phyloP scores from a whole-genome alignment of 495 filamentous ascomycete species.

The Aspergillus diversus region DNA sequence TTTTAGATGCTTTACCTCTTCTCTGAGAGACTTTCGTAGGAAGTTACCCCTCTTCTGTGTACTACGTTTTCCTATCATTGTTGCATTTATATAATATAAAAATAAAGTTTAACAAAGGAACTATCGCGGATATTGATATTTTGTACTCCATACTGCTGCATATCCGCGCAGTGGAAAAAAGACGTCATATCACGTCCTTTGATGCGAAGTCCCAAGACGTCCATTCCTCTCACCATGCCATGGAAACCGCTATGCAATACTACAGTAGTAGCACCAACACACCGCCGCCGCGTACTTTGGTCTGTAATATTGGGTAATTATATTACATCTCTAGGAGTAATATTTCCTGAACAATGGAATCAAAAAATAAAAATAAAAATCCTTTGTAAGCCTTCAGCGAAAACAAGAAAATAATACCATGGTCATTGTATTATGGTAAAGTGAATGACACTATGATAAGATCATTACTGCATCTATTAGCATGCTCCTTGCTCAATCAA shows the following conservation, averaged over 20 bases:
- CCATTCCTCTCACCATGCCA: slow-evolving; percentile 14
- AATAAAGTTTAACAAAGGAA: not conserved
- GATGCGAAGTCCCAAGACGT: not conserved
- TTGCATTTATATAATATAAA: not conserved
- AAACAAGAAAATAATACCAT: not conserved
- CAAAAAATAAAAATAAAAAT: not conserved
- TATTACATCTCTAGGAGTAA: not conserved
- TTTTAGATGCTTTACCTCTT: no score
- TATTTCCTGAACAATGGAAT: slow-evolving; percentile 6
- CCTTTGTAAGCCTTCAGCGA: not conserved
- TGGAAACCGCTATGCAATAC: slow-evolving; percentile 16
- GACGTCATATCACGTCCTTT: slow-evolving; percentile 12
- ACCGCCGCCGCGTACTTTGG: not conserved
- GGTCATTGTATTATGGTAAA: not conserved
- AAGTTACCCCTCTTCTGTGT: no score
- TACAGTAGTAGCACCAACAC: not conserved
- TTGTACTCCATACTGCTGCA: not conserved
- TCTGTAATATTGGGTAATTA: slow-evolving; percentile 3
- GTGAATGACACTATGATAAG: not conserved
- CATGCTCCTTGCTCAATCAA: not conserved
- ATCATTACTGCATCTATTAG: not conserved
- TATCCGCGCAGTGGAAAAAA: not conserved
- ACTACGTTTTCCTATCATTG: no score
- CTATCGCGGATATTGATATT: not conserved
- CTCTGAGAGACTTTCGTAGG: no score